Conservation (phyloP, 305 asterid genomes). For the Fraxinus xanthoxyloides region DNA sequence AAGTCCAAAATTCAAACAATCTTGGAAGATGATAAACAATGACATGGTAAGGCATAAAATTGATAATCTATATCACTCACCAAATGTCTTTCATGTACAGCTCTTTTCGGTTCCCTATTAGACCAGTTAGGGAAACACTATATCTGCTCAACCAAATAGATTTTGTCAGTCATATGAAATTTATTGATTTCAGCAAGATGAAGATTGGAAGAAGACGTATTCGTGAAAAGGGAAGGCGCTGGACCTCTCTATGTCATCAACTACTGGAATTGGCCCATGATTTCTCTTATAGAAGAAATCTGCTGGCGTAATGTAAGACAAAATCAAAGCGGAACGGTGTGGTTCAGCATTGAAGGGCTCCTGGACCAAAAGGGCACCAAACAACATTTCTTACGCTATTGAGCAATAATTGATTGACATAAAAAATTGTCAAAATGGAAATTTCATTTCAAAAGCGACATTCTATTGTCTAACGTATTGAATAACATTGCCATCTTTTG, state of each 20-base stretch:
- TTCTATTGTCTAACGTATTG: not conserved
- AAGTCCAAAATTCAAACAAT: conserved; percentile 9
- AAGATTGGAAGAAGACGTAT: not conserved
- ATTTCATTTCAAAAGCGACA: not conserved
- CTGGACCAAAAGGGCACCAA: conserved; percentile 30
- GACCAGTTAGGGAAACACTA: conserved; percentile 56
- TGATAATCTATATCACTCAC: conserved; percentile 48
- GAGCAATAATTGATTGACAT: not conserved
- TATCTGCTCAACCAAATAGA: conserved; percentile 48
- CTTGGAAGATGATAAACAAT: not conserved
- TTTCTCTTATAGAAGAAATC: conserved; percentile 88
- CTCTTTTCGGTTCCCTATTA: conserved; percentile 40
- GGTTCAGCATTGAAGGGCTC: conserved; percentile 98
- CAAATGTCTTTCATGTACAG: conserved; percentile 76
- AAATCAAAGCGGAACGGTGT: conserved; percentile 58
- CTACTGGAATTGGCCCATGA: conserved; percentile 88
- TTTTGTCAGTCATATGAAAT: not conserved
- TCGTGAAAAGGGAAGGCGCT: not conserved
- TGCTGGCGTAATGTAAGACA: conserved; percentile 75
- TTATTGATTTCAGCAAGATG: not conserved
- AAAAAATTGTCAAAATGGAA: not conserved
- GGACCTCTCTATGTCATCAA: conserved; percentile 71
- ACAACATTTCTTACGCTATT: not conserved
- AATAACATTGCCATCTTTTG: not conserved
- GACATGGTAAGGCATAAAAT: conserved; percentile 3